These are phyloP conservation scores for Pythium apleroticum DNA, from an alignment of 352 stramenopile genomes.

Conservation along the genomic window DNA sequence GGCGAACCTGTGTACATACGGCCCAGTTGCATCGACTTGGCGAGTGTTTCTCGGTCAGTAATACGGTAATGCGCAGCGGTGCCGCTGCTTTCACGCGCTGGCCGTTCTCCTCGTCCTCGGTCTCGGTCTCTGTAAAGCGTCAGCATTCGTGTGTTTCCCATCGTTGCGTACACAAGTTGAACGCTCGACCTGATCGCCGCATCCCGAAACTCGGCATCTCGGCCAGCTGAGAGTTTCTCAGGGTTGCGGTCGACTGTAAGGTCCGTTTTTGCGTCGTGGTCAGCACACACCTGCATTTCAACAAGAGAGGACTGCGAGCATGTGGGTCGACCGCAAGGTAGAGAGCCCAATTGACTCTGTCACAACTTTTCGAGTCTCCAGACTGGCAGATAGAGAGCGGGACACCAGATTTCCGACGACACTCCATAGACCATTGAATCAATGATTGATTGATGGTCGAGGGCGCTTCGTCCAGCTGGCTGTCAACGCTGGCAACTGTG, in stretches of 20 bases:
- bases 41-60: not conserved
- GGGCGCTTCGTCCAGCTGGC: not conserved
- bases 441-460: not conserved
- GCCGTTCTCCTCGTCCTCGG: too few species aligned
- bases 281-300: not conserved
- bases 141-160: not conserved
- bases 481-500: not conserved
- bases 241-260: too few species aligned
- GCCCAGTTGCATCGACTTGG: not conserved
- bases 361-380: too few species aligned
- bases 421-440: not conserved
- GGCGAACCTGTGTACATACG: too few species aligned
- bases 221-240: not conserved
- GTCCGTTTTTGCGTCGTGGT: conserved; percentile 1
- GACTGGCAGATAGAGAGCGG: not conserved
- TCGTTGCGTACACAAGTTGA: not conserved
- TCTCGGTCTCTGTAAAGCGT: not conserved
- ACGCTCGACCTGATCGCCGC: not conserved
- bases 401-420: not conserved
- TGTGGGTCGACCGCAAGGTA: not conserved
- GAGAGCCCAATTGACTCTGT: not conserved
- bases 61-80: not conserved
- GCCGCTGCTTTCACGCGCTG: not conserved
- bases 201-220: not conserved
- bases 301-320: too few species aligned